These are phyloP conservation scores for Fusarium chlamydosporum DNA, from an alignment of 2,329 filamentous ascomycete genomes.

Conservation along the genomic window DNA sequence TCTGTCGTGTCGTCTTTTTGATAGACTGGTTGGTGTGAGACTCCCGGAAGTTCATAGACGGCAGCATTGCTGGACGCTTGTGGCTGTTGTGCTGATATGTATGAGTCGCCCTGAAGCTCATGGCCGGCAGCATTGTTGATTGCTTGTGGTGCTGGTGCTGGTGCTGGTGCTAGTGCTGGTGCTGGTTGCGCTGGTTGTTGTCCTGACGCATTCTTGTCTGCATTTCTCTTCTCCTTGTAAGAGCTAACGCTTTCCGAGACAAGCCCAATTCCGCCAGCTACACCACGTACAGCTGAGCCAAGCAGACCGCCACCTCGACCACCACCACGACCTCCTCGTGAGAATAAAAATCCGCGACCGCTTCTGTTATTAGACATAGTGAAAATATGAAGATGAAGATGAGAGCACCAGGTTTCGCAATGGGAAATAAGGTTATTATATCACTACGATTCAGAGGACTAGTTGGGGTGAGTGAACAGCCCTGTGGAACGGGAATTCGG, in stretches of 20 bases:
- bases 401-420: not conserved
- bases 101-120: no score
- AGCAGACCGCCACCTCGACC: constrained; percentile 9
- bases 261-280: constrained; percentile 25
- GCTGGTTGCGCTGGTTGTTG: not conserved
- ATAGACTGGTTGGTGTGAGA: not conserved
- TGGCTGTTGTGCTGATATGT: no score
- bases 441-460: not conserved
- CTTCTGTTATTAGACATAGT: constrained; percentile 20
- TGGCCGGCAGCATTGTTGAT: no score
- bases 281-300: constrained; percentile 21
- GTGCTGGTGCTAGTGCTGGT: no score
- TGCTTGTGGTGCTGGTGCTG: not conserved
- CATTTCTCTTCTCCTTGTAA: constrained; percentile 23
- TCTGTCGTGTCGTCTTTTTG: constrained; percentile 1
- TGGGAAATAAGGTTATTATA: constrained; percentile 2
- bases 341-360: constrained; percentile 14
- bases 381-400: not conserved
- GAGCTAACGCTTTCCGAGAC: constrained; percentile 25
- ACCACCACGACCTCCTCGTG: constrained; percentile 8
- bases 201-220: constrained; percentile 2
- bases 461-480: not conserved
- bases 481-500: constrained; percentile 18
- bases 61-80: no score
- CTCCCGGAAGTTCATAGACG: not conserved